Percentiles rank a stretch among this genome's conserved stretches.
phyloP scores from a whole-genome alignment of 1,284 basidiomycete species.

The Ceratobasidium sp. region DNA sequence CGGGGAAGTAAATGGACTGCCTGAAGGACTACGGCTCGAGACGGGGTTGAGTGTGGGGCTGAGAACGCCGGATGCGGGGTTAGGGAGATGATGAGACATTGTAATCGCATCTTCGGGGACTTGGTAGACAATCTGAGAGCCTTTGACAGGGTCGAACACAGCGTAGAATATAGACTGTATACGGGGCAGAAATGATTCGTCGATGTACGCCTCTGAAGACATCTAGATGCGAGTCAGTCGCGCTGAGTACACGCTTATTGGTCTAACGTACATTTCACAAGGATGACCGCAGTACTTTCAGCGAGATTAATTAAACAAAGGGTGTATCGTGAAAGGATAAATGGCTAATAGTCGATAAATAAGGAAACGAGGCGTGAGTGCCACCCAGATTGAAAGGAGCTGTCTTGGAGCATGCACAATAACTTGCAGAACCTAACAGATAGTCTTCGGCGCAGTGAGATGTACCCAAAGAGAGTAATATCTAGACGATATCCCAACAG shows the following conservation, averaged over 20 bases:
- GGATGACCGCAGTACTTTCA: background rate
- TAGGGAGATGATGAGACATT: slow-evolving; percentile 53
- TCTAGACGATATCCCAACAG: background rate
- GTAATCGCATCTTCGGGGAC: slow-evolving; percentile 89
- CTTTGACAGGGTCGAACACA: slow-evolving; percentile 84
- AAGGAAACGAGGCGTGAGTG: no score
- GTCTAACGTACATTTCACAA: background rate
- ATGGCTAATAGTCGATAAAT: background rate
- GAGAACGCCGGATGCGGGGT: slow-evolving; percentile 64
- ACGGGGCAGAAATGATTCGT: slow-evolving; percentile 59
- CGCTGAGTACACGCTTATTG: no score
- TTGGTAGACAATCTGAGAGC: slow-evolving; percentile 89
- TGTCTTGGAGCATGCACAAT: no score
- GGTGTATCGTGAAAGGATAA: slow-evolving; percentile 3
- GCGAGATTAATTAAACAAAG: background rate
- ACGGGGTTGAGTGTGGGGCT: slow-evolving; percentile 52
- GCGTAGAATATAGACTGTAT: slow-evolving; percentile 91
- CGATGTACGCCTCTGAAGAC: slow-evolving; percentile 42
- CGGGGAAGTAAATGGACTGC: slow-evolving; percentile 35
- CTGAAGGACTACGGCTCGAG: slow-evolving; percentile 49
- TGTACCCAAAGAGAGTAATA: slow-evolving; percentile 1
- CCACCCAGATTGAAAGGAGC: no score
- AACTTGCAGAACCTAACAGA: no score
- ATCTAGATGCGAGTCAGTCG: slow-evolving; percentile 26
- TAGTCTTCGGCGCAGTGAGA: background rate